Evolutionary conservation across 495 filamentous ascomycete genomes (phyloP).

Genomic region (Usnea hakonensis): DNA sequence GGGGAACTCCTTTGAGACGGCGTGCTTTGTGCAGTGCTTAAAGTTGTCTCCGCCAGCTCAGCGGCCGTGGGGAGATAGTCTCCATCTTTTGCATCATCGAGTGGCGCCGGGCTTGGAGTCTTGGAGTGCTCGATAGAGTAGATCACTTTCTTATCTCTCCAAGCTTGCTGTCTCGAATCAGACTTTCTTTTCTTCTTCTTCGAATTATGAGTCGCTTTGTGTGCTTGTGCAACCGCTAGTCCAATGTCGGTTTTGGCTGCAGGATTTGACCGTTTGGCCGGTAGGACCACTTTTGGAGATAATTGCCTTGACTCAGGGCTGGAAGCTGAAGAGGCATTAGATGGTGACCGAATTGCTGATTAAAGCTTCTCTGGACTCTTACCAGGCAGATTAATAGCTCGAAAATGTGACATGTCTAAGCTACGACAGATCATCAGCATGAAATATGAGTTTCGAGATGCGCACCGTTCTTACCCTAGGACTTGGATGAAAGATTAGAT

Average conservation of each 20-base stretch:
- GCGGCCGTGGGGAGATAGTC: background rate
- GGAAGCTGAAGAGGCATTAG: background rate
- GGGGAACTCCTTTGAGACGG: background rate
- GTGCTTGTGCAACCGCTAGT: background rate
- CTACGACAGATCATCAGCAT: background rate
- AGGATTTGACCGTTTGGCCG: too few species aligned
- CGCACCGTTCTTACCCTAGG: too few species aligned
- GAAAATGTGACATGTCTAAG: background rate
- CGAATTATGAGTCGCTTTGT: too few species aligned
- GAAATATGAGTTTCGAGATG: background rate
- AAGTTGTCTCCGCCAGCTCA: background rate
- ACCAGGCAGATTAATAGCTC: background rate
- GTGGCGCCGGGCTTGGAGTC: background rate
- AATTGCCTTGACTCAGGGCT: background rate
- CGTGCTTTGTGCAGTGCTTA: background rate
- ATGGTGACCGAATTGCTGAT: background rate
- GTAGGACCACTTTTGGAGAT: too few species aligned
- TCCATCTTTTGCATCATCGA: background rate
- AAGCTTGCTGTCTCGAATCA: background rate
- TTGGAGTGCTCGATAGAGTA: background rate
- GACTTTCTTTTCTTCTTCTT: background rate
- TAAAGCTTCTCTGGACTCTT: background rate
- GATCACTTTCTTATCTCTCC: background rate
- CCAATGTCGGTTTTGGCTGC: background rate
- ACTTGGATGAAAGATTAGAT: too few species aligned